Evolutionary conservation across 208 protist species (phyloP).

Genomic region (Leishmania martiniquensis): DNA sequence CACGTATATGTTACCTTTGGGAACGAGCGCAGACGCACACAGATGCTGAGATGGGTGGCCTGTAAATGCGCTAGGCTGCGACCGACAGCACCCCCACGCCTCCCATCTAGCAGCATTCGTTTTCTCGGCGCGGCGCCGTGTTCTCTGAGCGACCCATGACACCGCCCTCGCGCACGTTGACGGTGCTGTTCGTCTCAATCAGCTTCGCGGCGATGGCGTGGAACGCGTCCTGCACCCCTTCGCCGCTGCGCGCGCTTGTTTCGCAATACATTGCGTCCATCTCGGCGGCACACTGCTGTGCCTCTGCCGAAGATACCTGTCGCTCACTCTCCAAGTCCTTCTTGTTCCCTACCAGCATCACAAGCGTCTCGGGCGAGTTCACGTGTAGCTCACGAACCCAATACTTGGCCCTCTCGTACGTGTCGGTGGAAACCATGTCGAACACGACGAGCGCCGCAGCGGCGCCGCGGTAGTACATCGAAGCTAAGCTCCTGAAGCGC

Average conservation of each 20-base stretch:
- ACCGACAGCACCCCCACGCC: not conserved
- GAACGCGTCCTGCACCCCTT: conserved; percentile 75
- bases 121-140: conserved; percentile 4
- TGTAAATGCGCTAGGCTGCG: not conserved
- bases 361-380: conserved; percentile 89
- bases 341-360: conserved; percentile 97
- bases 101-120: conserved; percentile 3
- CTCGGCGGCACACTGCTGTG: conserved; percentile 46
- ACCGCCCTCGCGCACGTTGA: conserved; percentile 72
- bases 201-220: conserved; percentile 52
- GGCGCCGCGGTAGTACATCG: conserved; percentile 94
- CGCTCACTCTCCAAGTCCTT: conserved; percentile 84
- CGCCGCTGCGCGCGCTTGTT: conserved; percentile 76
- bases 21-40: not conserved
- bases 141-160: conserved; percentile 48
- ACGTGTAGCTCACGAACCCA: conserved; percentile 96
- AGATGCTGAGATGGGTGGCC: not conserved
- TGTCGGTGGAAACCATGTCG: conserved; percentile 95
- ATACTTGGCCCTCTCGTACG: conserved; percentile 94
- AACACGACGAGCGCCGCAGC: conserved; percentile 95
- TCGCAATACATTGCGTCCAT: conserved; percentile 65
- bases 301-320: conserved; percentile 60
- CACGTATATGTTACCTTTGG: too few relatives aligned
- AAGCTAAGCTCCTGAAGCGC: conserved; percentile 86
- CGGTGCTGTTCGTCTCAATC: conserved; percentile 54